Percentiles rank a stretch among this genome's conserved stretches.
phyloP scores from a whole-genome alignment of 495 filamentous ascomycete genomes.

The Penicillium silybi region DNA sequence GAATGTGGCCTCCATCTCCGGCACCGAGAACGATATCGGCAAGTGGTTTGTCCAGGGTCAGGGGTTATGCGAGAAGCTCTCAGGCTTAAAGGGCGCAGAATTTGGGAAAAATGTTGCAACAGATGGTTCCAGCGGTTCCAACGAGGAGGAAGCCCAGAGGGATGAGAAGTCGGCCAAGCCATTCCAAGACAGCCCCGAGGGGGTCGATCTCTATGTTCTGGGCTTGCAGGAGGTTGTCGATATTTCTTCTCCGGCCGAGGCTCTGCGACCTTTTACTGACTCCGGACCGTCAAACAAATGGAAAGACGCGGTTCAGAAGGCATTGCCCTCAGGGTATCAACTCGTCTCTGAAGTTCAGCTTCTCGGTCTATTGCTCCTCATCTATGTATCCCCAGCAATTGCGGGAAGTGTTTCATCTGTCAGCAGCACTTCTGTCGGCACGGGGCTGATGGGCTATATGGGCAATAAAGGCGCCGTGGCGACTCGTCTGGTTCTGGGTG shows the following conservation, averaged over 20 bases:
- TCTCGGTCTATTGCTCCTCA: conserved; percentile 76
- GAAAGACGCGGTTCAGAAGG: conserved; percentile 67
- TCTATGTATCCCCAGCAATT: conserved; percentile 77
- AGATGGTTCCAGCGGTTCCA: neutral
- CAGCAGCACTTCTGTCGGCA: conserved; percentile 74
- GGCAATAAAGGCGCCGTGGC: conserved; percentile 93
- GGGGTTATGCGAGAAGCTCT: conserved; percentile 58
- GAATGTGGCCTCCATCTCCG: conserved; percentile 84
- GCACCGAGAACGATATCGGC: conserved; percentile 79
- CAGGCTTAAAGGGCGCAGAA: conserved; percentile 43
- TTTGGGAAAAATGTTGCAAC: conserved; percentile 16
- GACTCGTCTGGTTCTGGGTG: conserved; percentile 79
- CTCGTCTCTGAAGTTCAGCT: conserved; percentile 79
- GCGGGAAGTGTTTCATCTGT: conserved; percentile 68
- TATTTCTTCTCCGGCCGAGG: conserved; percentile 63
- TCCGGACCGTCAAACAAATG: conserved; percentile 65
- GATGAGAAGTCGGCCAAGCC: conserved; percentile 7
- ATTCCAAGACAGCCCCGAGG: conserved; percentile 36
- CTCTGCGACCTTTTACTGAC: conserved; percentile 69
- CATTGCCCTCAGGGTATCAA: conserved; percentile 72
- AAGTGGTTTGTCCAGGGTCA: conserved; percentile 80
- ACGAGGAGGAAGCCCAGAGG: neutral
- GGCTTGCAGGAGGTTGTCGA: conserved; percentile 92
- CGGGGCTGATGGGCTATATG: conserved; percentile 85
- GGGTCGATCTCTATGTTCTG: conserved; percentile 84